Percentiles rank a stretch among this genome's conserved stretches.
phyloP scores from a whole-genome alignment of 1,284 basidiomycete species.

The Bondarzewia mesenterica region DNA sequence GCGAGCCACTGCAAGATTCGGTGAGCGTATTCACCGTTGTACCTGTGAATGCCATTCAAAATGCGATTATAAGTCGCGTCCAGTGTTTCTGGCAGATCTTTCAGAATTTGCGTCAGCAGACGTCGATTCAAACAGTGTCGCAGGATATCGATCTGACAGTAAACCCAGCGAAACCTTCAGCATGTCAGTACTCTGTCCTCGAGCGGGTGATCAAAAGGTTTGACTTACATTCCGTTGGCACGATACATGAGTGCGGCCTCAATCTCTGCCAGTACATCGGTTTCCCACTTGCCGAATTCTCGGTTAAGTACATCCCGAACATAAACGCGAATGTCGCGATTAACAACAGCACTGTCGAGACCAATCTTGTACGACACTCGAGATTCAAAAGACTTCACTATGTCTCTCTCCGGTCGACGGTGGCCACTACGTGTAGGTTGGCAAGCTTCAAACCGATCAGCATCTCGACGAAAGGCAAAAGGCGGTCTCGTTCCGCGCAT shows the following conservation, averaged over 20 bases:
- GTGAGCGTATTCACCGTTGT: neutral
- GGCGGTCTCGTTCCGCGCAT: neutral
- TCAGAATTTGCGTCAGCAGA: neutral
- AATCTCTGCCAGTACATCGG: neutral
- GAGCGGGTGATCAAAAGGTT: neutral
- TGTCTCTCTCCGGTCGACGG: neutral
- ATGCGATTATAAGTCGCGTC: neutral
- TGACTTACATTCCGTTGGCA: neutral
- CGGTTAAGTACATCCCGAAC: neutral
- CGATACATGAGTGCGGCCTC: neutral
- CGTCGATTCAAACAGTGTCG: neutral
- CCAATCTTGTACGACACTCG: neutral
- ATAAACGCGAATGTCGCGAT: neutral
- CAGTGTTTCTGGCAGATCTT: neutral
- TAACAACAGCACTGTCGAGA: neutral
- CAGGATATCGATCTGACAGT: neutral
- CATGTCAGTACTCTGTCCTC: neutral
- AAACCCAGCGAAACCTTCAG: constrained; percentile 1
- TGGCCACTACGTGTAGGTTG: neutral
- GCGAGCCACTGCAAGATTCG: neutral
- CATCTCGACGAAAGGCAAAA: neutral
- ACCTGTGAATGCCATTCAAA: neutral
- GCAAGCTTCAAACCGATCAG: neutral
- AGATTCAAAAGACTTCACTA: neutral
- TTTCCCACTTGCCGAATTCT: neutral